These are phyloP conservation scores for Mortierella claussenii DNA, from an alignment of 192 early-diverging fungal species.

Conservation along the genomic window DNA sequence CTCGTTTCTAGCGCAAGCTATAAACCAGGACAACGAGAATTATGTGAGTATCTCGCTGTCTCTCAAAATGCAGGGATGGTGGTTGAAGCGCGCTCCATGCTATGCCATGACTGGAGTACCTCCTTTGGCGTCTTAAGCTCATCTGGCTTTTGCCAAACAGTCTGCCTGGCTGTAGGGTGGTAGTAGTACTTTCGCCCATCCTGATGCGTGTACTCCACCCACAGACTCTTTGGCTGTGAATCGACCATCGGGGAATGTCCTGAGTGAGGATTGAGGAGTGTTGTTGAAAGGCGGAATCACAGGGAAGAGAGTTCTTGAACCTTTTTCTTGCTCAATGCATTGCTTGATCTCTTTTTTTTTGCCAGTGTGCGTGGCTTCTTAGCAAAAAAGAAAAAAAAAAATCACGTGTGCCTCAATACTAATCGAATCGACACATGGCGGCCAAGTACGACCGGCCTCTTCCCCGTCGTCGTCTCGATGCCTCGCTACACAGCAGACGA, in stretches of 20 bases:
- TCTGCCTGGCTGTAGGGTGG: conserved; percentile 79
- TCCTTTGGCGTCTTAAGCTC: conserved; percentile 86
- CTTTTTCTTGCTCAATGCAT: background rate
- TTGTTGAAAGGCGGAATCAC: too few species aligned
- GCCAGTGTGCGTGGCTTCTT: background rate
- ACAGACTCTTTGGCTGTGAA: conserved; percentile 54
- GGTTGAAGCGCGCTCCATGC: background rate
- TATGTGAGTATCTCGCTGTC: background rate
- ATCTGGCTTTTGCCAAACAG: conserved; percentile 95
- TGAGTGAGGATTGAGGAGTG: background rate
- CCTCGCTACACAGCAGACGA: conserved; percentile 7
- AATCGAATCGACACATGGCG: too few species aligned
- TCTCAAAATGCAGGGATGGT: background rate
- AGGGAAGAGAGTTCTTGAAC: too few species aligned
- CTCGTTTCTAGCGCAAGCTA: conserved; percentile 67
- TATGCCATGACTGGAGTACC: conserved; percentile 17
- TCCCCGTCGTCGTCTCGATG: too few species aligned
- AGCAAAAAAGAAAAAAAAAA: background rate
- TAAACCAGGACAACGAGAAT: background rate
- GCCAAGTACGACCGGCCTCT: too few species aligned
- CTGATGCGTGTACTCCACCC: conserved; percentile 82
- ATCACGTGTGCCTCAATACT: too few species aligned
- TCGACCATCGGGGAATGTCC: too few species aligned
- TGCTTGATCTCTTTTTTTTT: conserved; percentile 10
- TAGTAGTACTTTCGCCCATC: conserved; percentile 91